Conservation (phyloP, 2,329 filamentous ascomycete genomes). For the Scedosporium aurantiacum region DNA sequence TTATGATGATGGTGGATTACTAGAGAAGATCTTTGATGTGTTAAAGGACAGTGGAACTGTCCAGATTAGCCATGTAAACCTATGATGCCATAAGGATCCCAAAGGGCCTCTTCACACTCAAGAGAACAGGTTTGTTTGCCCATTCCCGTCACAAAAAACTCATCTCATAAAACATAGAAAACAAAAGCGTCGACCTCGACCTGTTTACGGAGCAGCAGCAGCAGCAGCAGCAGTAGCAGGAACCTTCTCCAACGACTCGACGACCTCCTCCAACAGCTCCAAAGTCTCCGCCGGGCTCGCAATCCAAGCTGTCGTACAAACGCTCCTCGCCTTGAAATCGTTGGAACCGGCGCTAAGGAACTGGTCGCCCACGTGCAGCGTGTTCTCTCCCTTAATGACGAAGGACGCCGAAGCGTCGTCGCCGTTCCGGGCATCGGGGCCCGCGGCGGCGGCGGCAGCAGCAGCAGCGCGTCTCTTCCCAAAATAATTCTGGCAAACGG, state of each 20-base stretch:
- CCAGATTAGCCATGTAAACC: too few species aligned
- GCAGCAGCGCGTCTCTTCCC: conserved; percentile 31
- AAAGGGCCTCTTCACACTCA: too few species aligned
- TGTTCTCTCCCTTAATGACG: conserved; percentile 59
- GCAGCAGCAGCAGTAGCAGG: neutral
- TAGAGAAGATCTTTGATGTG: too few species aligned
- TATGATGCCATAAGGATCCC: too few species aligned
- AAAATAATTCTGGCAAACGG: conserved; percentile 86
- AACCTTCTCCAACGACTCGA: conserved; percentile 25
- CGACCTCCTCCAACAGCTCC: conserved; percentile 73
- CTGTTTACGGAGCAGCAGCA: neutral
- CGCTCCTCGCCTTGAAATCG: conserved; percentile 88
- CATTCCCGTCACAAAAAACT: too few species aligned
- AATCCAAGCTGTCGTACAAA: conserved; percentile 95
- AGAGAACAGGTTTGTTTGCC: too few species aligned
- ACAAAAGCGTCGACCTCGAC: too few species aligned
- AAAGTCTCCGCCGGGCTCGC: conserved; percentile 87
- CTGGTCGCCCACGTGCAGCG: conserved; percentile 91
- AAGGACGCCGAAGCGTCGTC: conserved; percentile 18
- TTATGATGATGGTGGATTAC: too few species aligned
- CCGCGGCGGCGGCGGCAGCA: conserved; percentile 6
- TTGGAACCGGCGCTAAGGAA: conserved; percentile 92
- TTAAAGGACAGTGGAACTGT: too few species aligned
- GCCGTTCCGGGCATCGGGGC: conserved; percentile 28
- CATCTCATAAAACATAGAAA: too few species aligned